These are phyloP conservation scores for Sporothrix sp. DNA, from an alignment of 2,329 filamentous ascomycete species.

Conservation along the genomic window DNA sequence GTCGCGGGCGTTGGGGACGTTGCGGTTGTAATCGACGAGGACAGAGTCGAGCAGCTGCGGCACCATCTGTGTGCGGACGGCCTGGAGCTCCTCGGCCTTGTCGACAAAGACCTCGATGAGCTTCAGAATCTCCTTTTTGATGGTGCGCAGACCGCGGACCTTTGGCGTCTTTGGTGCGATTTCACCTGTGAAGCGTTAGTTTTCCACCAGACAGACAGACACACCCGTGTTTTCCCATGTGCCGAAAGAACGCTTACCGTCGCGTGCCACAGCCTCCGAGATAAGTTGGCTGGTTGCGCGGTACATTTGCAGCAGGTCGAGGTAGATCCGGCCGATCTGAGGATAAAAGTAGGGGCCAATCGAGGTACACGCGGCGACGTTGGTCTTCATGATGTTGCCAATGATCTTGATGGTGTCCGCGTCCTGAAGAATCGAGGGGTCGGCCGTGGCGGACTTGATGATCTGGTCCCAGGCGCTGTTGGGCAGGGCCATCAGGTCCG, in stretches of 20 bases:
- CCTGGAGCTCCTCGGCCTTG: conserved; percentile 90
- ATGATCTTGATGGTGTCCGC: conserved; percentile 95
- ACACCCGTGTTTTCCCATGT: not conserved
- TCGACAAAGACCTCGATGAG: conserved; percentile 97
- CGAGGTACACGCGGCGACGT: conserved; percentile 94
- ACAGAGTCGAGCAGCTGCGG: conserved; percentile 93
- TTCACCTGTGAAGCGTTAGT: conserved; percentile 45
- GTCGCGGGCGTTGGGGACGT: conserved; percentile 89
- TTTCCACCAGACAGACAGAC: no score
- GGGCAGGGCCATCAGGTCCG: conserved; percentile 85
- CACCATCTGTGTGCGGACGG: conserved; percentile 88
- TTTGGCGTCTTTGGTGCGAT: conserved; percentile 96
- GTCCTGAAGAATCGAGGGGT: conserved; percentile 82
- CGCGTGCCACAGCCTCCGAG: conserved; percentile 77
- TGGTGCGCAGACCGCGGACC: conserved; percentile 86
- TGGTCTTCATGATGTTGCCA: conserved; percentile 99
- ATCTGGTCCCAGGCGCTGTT: conserved; percentile 95
- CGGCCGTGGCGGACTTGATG: conserved; percentile 74
- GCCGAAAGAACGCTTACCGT: conserved; percentile 45
- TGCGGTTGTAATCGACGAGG: conserved; percentile 91
- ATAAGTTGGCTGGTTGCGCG: conserved; percentile 93
- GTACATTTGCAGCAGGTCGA: conserved; percentile 99
- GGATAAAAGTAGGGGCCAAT: conserved; percentile 97
- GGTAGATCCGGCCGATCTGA: conserved; percentile 93
- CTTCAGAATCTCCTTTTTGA: conserved; percentile 99